phyloP scores from a whole-genome alignment of 2,329 filamentous ascomycete species.

The Cercospora beticola region DNA sequence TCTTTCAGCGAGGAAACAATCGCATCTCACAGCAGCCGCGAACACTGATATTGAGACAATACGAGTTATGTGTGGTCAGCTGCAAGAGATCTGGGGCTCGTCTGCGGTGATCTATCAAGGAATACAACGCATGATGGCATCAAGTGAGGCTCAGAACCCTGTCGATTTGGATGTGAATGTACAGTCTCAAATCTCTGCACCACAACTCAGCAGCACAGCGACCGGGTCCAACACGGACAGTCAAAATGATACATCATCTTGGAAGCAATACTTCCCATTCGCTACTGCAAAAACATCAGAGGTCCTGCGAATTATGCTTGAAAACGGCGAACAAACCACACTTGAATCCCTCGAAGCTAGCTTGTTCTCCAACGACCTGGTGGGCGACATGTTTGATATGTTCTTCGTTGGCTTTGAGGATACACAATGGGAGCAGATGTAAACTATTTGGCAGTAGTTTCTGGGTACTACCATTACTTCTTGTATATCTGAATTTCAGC shows the following conservation, averaged over 20 bases:
- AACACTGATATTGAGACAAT: not conserved
- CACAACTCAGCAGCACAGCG: not conserved
- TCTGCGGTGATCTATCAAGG: not conserved
- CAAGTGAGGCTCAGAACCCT: not conserved
- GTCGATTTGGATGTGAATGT: not conserved
- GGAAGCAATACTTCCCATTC: not conserved
- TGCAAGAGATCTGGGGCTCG: not conserved
- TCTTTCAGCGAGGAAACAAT: not conserved
- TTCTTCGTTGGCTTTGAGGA: not conserved
- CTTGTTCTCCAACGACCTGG: not conserved
- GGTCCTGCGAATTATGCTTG: not conserved
- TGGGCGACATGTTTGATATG: not conserved
- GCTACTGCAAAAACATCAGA: not conserved
- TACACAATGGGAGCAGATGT: not conserved
- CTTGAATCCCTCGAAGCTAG: not conserved
- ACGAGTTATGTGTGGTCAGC: not conserved
- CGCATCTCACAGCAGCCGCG: not conserved
- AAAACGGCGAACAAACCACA: not conserved
- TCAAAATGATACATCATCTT: not conserved
- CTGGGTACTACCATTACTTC: not conserved
- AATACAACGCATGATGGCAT: not conserved
- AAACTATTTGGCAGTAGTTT: not conserved
- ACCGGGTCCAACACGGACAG: not conserved
- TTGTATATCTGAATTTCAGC: not conserved
- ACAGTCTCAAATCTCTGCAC: not conserved